These are phyloP conservation scores for Cladosporium phlei DNA, from an alignment of 2,329 filamentous ascomycete genomes.

Conservation along the genomic window DNA sequence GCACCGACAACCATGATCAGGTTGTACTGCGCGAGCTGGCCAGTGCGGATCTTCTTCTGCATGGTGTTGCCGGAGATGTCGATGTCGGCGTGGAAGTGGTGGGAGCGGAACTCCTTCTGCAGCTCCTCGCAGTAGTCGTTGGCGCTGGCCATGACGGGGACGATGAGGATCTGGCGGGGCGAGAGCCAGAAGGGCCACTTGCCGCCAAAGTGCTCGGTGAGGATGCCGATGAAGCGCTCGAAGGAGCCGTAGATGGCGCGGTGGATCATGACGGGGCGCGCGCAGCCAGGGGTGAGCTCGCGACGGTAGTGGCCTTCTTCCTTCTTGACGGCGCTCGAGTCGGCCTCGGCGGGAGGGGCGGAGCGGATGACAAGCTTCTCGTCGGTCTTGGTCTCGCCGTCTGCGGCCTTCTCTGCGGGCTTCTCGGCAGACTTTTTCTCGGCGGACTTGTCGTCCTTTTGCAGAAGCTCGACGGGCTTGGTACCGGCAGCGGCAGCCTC, in stretches of 20 bases:
- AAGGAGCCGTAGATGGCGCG: slow-evolving; percentile 73
- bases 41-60: slow-evolving; percentile 83
- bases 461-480: slow-evolving; percentile 26
- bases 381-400: slow-evolving; percentile 26
- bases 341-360: slow-evolving; percentile 30
- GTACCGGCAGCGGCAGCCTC: slow-evolving; percentile 51
- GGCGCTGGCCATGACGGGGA: slow-evolving; percentile 69
- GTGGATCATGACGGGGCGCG: slow-evolving; percentile 81
- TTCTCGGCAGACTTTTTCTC: slow-evolving; percentile 32
- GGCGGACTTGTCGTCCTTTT: slow-evolving; percentile 1
- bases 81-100: no score
- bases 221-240: slow-evolving; percentile 65
- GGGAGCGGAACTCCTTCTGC: slow-evolving; percentile 58
- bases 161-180: slow-evolving; percentile 74
- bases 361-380: slow-evolving; percentile 27
- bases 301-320: slow-evolving; percentile 33
- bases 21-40: slow-evolving; percentile 76
- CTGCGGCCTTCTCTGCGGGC: slow-evolving; percentile 33
- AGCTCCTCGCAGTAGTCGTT: slow-evolving; percentile 73
- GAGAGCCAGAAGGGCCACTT: slow-evolving; percentile 90
- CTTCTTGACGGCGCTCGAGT: slow-evolving; percentile 28
- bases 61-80: slow-evolving; percentile 73
- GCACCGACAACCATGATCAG: slow-evolving; percentile 71
- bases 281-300: slow-evolving; percentile 63
- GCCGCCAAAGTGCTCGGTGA: slow-evolving; percentile 78